Evolutionary conservation across 2,329 filamentous ascomycete genomes (phyloP), one percentile per base, ranked within the genome.

Genomic region (Rhynchosporium agropyri): DNA sequence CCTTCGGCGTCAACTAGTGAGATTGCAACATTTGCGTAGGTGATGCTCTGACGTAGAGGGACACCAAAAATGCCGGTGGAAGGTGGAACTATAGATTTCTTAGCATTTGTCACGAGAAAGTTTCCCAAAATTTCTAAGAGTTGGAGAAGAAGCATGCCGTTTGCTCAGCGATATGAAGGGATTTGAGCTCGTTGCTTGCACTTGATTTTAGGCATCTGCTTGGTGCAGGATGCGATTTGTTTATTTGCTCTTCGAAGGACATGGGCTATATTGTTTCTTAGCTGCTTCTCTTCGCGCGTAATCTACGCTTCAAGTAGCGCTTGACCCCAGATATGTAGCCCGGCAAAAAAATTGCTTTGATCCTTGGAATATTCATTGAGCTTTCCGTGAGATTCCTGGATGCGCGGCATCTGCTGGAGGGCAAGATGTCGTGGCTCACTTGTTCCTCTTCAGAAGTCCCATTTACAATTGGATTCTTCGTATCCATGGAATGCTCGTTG

Each of bases 11-110:
- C 93, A 69, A 95, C 90, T 33, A 99, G 84, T 28, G 94, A 98
- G 73, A 99, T 99, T 67, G 95, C 95, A 65, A 99, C 95, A 74
- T 98, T 99, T 63, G 95, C 95, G 76, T 99, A 98, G 64, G 90
- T 90, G 76, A 99, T 98, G 79, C 94, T 98, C 74, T 93, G 88
- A 71, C 92, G 91, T 63, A 99, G 83, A 45, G 95, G 92, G 40
- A 99, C 88, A 59, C 95, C 95, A 75, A 99, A 99, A 67, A 99
- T 98, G 69, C 93, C 92, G 64, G 86, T 86, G 4, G 84, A 79
- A 61, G 67, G 69, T 57, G 69, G 70, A 63, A 58, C 69, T 74
- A 57, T 43, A 57, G 29, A 36, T 26, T 51, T 51, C 46, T 68
- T 63, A 67, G 63, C 67, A 62, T 69, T 65, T 43, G 38, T 50